Conservation (phyloP, 2,329 filamentous ascomycete genomes). For the Epichloe coenophiala region DNA sequence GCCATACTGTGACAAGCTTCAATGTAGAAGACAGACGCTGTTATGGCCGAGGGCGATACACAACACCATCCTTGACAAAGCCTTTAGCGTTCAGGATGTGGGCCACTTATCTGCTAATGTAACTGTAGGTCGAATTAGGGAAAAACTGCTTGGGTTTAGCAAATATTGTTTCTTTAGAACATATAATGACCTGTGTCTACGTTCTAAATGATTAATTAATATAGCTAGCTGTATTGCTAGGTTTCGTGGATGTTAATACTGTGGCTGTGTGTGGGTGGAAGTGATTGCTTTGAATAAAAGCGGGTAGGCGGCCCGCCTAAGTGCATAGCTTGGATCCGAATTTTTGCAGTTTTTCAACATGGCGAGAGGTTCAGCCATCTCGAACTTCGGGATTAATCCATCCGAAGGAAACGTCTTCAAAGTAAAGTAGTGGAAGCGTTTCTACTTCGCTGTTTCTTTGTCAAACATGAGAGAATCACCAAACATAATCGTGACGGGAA, state of each 20-base stretch:
- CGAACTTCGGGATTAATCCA: background rate
- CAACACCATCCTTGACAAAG: background rate
- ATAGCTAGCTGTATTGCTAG: too few relatives aligned
- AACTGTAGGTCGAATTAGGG: slow-evolving; percentile 2
- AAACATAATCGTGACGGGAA: slow-evolving; percentile 92
- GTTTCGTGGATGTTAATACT: too few relatives aligned
- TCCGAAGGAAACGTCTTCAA: background rate
- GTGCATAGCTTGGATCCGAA: background rate
- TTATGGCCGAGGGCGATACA: background rate
- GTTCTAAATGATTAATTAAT: too few relatives aligned
- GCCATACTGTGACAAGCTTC: background rate
- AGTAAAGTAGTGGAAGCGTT: background rate
- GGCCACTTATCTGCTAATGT: slow-evolving; percentile 1
- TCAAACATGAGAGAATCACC: slow-evolving; percentile 39
- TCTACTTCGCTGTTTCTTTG: background rate
- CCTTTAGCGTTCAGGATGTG: background rate
- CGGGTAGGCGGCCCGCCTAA: background rate
- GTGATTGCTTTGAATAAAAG: background rate
- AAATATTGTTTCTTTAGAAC: background rate
- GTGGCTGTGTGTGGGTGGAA: too few relatives aligned
- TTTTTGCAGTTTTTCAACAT: background rate
- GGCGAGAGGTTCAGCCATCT: background rate
- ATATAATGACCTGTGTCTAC: too few relatives aligned
- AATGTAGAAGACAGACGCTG: background rate
- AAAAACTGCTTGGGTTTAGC: background rate